phyloP scores from a whole-genome alignment of 139 green algal genomes.

The Closterium sp. region DNA sequence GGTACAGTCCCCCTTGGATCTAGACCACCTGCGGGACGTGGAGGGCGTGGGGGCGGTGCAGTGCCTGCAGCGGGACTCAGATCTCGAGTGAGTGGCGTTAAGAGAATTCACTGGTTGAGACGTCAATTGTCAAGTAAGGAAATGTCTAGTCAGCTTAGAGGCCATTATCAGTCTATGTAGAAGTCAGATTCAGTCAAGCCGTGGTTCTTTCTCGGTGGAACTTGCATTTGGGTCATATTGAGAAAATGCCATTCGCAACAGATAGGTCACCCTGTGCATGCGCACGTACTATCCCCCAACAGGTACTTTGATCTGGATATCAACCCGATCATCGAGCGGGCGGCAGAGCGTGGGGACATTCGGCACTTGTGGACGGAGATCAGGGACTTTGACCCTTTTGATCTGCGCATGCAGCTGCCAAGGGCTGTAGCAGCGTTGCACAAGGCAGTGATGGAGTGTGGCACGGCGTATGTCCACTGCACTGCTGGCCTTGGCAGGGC shows the following conservation, averaged over 20 bases:
- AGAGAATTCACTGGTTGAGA: too few species aligned
- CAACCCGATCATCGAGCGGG: slow-evolving; percentile 42
- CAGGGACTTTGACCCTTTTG: slow-evolving; percentile 89
- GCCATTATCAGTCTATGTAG: too few species aligned
- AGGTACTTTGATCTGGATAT: slow-evolving; percentile 39
- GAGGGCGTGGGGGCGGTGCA: too few species aligned
- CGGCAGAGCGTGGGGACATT: slow-evolving; percentile 65
- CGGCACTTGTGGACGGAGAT: slow-evolving; percentile 70
- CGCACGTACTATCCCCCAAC: neutral
- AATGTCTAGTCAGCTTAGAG: too few species aligned
- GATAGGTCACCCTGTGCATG: too few species aligned
- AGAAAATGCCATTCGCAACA: too few species aligned
- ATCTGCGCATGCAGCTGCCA: slow-evolving; percentile 59
- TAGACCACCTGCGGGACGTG: slow-evolving; percentile 3
- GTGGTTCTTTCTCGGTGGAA: too few species aligned
- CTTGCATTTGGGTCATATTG: too few species aligned
- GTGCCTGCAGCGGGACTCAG: too few species aligned
- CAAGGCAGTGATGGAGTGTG: slow-evolving; percentile 14
- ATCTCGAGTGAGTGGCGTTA: too few species aligned
- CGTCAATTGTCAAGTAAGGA: too few species aligned
- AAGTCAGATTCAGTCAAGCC: too few species aligned
- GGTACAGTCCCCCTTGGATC: slow-evolving; percentile 8
- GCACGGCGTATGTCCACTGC: slow-evolving; percentile 89
- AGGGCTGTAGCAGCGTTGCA: slow-evolving; percentile 32
- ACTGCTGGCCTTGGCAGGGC: slow-evolving; percentile 85